phyloP scores from a whole-genome alignment of 371 early-diverging fungal species.

The Blastocladiella emersonii region DNA sequence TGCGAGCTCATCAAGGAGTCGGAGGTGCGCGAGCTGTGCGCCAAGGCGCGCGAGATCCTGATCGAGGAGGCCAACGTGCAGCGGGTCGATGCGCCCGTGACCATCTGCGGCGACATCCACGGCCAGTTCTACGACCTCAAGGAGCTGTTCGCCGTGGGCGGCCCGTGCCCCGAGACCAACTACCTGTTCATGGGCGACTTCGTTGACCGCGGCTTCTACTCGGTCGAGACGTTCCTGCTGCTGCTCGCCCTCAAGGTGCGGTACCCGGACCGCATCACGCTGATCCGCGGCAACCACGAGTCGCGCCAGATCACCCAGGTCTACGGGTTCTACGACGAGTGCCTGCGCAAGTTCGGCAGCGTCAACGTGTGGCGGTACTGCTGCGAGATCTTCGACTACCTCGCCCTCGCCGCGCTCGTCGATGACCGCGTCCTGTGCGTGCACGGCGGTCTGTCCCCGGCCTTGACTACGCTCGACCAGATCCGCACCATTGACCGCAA shows the following conservation, averaged over 20 bases:
- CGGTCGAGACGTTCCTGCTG: slow-evolving; percentile 97
- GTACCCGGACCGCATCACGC: slow-evolving; percentile 86
- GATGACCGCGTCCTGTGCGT: slow-evolving; percentile 92
- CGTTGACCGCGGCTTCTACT: slow-evolving; percentile 98
- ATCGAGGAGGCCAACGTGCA: slow-evolving; percentile 94
- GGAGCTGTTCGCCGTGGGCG: slow-evolving; percentile 90
- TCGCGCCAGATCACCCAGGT: slow-evolving; percentile 96
- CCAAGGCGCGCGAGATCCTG: slow-evolving; percentile 85
- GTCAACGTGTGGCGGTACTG: slow-evolving; percentile 96
- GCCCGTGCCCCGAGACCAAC: slow-evolving; percentile 92
- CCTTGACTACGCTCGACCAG: slow-evolving; percentile 88
- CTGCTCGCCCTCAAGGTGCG: slow-evolving; percentile 92
- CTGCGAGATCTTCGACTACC: slow-evolving; percentile 96
- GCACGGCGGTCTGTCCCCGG: slow-evolving; percentile 95
- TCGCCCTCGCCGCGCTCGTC: slow-evolving; percentile 86
- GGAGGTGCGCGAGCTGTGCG: slow-evolving; percentile 84
- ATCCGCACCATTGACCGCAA: slow-evolving; percentile 94
- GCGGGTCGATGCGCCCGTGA: slow-evolving; percentile 91
- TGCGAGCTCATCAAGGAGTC: slow-evolving; percentile 85
- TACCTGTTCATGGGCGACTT: slow-evolving; percentile 99
- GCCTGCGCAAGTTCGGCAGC: slow-evolving; percentile 92
- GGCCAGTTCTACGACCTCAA: slow-evolving; percentile 96
- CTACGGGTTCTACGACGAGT: slow-evolving; percentile 99
- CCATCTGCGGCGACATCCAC: slow-evolving; percentile 98
- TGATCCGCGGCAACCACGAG: slow-evolving; percentile 99